Percentiles rank a stretch among this genome's conserved stretches.
Evolutionary conservation across 169 alveolate species (phyloP).

Genomic region (Plasmodium ovale): DNA sequence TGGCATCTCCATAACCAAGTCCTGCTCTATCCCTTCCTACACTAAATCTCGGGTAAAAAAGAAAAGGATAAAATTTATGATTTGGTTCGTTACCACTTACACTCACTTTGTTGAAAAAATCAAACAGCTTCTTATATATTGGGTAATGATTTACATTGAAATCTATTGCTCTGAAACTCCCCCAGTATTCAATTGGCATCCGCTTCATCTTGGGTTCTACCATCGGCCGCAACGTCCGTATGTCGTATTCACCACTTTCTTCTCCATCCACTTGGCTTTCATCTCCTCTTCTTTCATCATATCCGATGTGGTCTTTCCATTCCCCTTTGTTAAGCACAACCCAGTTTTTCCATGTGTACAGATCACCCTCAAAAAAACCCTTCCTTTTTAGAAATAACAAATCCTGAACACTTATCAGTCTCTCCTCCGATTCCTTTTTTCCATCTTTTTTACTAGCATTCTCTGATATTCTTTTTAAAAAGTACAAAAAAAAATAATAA

Average conservation of each 20-base stretch:
- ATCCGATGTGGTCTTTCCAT: conserved; percentile 60
- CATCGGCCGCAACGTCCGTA: conserved; percentile 74
- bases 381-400: conserved; percentile 73
- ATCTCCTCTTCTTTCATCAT: too few species aligned
- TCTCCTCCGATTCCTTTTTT: conserved; percentile 8
- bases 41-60: conserved; percentile 81
- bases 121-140: conserved; percentile 78
- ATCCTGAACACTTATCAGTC: conserved; percentile 51
- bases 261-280: background rate
- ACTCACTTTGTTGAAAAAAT: conserved; percentile 77
- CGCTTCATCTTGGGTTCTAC: conserved; percentile 80
- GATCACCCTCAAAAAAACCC: conserved; percentile 84
- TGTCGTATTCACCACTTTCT: conserved; percentile 66
- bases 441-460: background rate
- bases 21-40: conserved; percentile 81
- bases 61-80: conserved; percentile 76
- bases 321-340: conserved; percentile 81
- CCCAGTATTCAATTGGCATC: conserved; percentile 87
- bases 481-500: conserved; percentile 61
- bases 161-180: conserved; percentile 84
- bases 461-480: conserved; percentile 47
- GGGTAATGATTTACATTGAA: conserved; percentile 50
- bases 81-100: conserved; percentile 78
- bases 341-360: conserved; percentile 86
- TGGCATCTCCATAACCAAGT: conserved; percentile 80